These are phyloP conservation scores for Cylindrotheca closterium DNA, from an alignment of 108 stramenopile species.

Conservation along the genomic window DNA sequence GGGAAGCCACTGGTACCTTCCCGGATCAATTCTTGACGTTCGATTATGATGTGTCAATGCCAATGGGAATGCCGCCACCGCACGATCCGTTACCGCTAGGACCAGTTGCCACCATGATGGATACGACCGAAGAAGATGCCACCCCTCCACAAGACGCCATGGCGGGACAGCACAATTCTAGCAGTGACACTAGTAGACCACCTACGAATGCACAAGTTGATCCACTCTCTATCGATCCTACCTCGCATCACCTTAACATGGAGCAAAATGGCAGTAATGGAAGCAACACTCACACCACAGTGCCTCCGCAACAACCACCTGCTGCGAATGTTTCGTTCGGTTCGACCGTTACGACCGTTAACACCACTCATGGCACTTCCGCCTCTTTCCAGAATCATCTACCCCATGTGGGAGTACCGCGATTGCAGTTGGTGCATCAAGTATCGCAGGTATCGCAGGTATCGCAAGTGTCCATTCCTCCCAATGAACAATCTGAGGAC, in stretches of 20 bases:
- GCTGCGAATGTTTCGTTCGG: neutral
- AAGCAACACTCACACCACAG: neutral
- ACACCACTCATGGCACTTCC: conserved; percentile 3
- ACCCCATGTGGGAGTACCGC: neutral
- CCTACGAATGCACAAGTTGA: conserved; percentile 36
- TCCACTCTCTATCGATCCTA: conserved; percentile 71
- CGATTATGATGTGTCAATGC: conserved; percentile 54
- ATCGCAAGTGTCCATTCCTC: too few relatives aligned
- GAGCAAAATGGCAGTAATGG: conserved; percentile 1
- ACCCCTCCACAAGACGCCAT: neutral
- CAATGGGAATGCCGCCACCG: conserved; percentile 34
- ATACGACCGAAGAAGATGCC: neutral
- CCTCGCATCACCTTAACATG: conserved; percentile 29
- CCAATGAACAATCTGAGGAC: conserved; percentile 14
- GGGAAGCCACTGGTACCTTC: conserved; percentile 75
- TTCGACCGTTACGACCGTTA: neutral
- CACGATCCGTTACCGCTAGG: conserved; percentile 39
- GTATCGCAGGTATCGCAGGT: neutral
- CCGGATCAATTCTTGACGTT: conserved; percentile 71
- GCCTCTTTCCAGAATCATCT: neutral
- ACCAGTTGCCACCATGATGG: conserved; percentile 10
- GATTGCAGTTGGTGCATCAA: neutral
- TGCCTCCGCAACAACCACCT: conserved; percentile 4
- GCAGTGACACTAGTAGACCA: conserved; percentile 2
- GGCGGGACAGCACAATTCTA: neutral